Base-by-base conservation (phyloP, 176 grass and related monocot species). In the Avena atlantica region DNA sequence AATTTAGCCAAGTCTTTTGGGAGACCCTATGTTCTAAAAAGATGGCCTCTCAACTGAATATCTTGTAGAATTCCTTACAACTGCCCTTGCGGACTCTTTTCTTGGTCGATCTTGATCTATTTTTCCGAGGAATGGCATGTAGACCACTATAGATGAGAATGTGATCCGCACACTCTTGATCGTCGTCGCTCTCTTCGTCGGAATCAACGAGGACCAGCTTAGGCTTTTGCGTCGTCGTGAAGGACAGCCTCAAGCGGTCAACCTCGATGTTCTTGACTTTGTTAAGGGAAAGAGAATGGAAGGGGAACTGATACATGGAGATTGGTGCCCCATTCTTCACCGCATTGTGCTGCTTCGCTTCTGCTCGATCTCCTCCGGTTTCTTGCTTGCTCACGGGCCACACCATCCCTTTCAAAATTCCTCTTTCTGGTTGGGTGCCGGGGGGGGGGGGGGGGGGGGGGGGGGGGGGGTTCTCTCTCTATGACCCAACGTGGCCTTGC, bases 261-360 rank as follows among this genome's bases (percentile, higher is more conserved):
- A 76, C 73, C 73, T 76, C 73, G 73, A 76, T 53, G 73, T 76
- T 76, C 73, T 53, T 76, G 73, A 53, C 24, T 76, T 76, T 76
- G 73, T 31, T 53, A 31, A 29, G 73, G 73, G 73, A 31, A 53
- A 76, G 89, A 15, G 89, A 89, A 75, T 95, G 91, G 37, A 91
- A 89, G 12, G 89, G 87, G 16, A 91, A 80, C 29, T 93, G 86
- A 61, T 86, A 16, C 48, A 42, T 55, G 12, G 82, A 15, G 20
- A 82, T 78, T 21, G 83, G 56, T 50, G 53, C 68, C 47, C 80
- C 70, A 6, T 44, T 88, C 74, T 62, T 84, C 7, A 29, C 47
- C 72, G 9, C 45, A 9, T 52, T 75, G 21, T 75, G 37, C 13
- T 69, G 9, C 52, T 62, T 83, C 12, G 25, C 8, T 53, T 74